phyloP scores from a whole-genome alignment of 441 rosid species.

The Populus tomentosa region DNA sequence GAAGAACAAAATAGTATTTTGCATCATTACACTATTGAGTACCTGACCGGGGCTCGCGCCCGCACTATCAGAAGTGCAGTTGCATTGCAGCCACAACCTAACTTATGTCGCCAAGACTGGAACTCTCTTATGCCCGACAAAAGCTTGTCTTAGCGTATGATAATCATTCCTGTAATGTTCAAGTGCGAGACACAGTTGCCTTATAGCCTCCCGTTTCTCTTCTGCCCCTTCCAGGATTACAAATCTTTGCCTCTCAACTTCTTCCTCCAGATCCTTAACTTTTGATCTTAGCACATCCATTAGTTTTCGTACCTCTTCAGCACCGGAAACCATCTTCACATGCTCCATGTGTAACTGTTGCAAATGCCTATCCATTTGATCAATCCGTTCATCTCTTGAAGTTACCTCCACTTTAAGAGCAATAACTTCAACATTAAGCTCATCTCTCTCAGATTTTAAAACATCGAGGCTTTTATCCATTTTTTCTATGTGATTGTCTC shows the following conservation, averaged over 20 bases:
- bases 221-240: slow-evolving; percentile 64
- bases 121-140: slow-evolving; percentile 37
- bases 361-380: slow-evolving; percentile 53
- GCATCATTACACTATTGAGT: neutral
- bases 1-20: neutral
- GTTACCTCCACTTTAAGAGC: slow-evolving; percentile 35
- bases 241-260: slow-evolving; percentile 53
- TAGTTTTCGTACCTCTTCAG: slow-evolving; percentile 29
- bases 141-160: slow-evolving; percentile 47
- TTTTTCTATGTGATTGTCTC: slow-evolving; percentile 28
- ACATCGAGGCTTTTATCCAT: slow-evolving; percentile 28
- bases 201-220: slow-evolving; percentile 83
- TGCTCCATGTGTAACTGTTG: slow-evolving; percentile 60
- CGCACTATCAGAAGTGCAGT: neutral
- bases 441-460: slow-evolving; percentile 33
- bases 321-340: slow-evolving; percentile 30
- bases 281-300: slow-evolving; percentile 31
- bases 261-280: slow-evolving; percentile 45
- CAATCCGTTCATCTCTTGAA: slow-evolving; percentile 38
- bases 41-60: neutral
- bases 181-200: slow-evolving; percentile 78
- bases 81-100: neutral
- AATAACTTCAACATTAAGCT: slow-evolving; percentile 19
- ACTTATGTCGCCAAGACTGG: slow-evolving; percentile 42
- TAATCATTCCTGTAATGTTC: slow-evolving; percentile 72